Conservation (phyloP, 441 rosid species). For the Euphorbia celastroides region DNA sequence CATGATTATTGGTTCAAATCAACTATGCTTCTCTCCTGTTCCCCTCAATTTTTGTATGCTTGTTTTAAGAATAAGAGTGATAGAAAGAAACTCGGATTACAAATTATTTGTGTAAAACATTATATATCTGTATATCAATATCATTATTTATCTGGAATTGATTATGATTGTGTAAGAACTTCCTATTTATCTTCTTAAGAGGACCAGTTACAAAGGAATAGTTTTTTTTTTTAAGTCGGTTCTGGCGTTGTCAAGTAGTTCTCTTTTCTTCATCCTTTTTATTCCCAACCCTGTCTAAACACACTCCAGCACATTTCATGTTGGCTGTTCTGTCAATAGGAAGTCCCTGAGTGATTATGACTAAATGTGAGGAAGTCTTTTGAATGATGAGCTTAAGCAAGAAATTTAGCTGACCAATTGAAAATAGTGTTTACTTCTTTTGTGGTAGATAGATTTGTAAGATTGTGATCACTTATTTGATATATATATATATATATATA, state of each 20-base stretch:
- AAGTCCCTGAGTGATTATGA: too few species aligned
- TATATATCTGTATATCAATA: too few species aligned
- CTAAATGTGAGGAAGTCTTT: background rate
- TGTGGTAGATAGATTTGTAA: background rate
- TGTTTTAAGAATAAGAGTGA: background rate
- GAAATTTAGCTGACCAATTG: background rate
- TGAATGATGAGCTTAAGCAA: background rate
- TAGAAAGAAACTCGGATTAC: background rate
- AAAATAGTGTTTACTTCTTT: background rate
- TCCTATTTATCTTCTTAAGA: background rate
- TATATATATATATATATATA: too few species aligned
- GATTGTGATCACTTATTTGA: too few species aligned
- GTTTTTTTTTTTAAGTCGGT: background rate
- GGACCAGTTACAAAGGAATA: background rate
- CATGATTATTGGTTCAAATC: background rate
- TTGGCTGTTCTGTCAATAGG: background rate
- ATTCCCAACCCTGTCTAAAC: background rate
- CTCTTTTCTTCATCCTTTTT: background rate
- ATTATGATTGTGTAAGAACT: conserved; percentile 2
- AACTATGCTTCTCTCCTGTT: background rate
- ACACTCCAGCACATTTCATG: background rate
- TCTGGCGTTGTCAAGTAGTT: background rate
- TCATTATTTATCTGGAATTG: conserved; percentile 1
- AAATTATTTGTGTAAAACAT: background rate
- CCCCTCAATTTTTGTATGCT: background rate